Evolutionary conservation across 768 basidiomycete species (phyloP).

Genomic region (Lentinula edodes): DNA sequence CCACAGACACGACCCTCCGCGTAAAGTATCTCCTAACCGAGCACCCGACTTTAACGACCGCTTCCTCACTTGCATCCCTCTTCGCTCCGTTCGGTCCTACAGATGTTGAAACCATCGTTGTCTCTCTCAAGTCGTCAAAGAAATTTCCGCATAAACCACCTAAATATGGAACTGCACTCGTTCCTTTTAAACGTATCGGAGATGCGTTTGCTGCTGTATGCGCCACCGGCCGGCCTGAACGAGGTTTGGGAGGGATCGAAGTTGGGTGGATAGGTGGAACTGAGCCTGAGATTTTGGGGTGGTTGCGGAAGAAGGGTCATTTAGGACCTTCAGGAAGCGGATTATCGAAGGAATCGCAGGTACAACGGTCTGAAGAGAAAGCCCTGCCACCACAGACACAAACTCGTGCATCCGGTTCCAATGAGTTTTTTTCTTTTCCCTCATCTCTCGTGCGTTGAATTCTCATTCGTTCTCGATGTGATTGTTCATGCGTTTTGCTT

Average conservation of each 20-base stretch:
- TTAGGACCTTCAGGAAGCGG: slow-evolving; percentile 28
- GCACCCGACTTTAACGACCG: slow-evolving; percentile 51
- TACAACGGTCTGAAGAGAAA: slow-evolving; percentile 10
- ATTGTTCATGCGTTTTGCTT: slow-evolving; percentile 7
- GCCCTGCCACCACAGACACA: slow-evolving; percentile 26
- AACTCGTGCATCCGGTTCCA: slow-evolving; percentile 17
- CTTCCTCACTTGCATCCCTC: slow-evolving; percentile 42
- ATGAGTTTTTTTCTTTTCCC: slow-evolving; percentile 61
- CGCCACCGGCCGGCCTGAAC: slow-evolving; percentile 45
- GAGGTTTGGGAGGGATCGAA: slow-evolving; percentile 57
- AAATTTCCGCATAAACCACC: slow-evolving; percentile 50
- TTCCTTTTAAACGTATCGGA: slow-evolving; percentile 71
- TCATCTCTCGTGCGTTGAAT: slow-evolving; percentile 41
- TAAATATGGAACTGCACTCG: slow-evolving; percentile 64
- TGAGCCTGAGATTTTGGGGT: slow-evolving; percentile 67
- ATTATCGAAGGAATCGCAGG: slow-evolving; percentile 3
- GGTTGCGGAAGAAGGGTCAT: slow-evolving; percentile 70
- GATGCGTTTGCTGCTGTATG: slow-evolving; percentile 75
- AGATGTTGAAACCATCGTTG: slow-evolving; percentile 60
- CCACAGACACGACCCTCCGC: slow-evolving; percentile 70
- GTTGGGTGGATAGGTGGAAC: slow-evolving; percentile 69
- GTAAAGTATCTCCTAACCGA: slow-evolving; percentile 61
- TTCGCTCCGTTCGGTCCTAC: slow-evolving; percentile 57
- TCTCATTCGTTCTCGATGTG: not conserved
- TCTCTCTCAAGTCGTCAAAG: slow-evolving; percentile 60